phyloP scores from a whole-genome alignment of 2,329 filamentous ascomycete species.

The Lachnellula occidentalis region DNA sequence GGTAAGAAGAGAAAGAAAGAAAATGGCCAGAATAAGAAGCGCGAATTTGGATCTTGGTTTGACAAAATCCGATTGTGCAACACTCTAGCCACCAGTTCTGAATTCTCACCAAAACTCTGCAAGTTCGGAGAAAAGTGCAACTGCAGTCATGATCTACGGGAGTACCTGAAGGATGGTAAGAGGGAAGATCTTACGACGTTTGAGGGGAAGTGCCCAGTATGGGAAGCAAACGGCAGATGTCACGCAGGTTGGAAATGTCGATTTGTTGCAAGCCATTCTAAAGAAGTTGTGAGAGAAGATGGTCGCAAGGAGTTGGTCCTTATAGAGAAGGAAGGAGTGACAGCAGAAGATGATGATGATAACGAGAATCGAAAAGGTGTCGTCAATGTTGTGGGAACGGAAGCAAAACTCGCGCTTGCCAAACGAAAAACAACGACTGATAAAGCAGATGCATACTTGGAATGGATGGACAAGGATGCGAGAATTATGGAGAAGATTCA shows the following conservation, averaged over 20 bases:
- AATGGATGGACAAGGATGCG: slow-evolving; percentile 69
- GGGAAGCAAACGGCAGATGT: slow-evolving; percentile 69
- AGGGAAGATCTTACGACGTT: slow-evolving; percentile 74
- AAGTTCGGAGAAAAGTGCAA: slow-evolving; percentile 76
- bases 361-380: slow-evolving; percentile 54
- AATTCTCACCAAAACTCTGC: slow-evolving; percentile 78
- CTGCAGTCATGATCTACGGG: slow-evolving; percentile 75
- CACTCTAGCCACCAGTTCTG: slow-evolving; percentile 62
- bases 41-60: slow-evolving; percentile 72
- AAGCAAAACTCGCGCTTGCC: slow-evolving; percentile 68
- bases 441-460: slow-evolving; percentile 68
- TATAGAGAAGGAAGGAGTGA: slow-evolving; percentile 39
- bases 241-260: slow-evolving; percentile 90
- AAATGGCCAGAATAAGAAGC: slow-evolving; percentile 75
- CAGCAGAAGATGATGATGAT: slow-evolving; percentile 25
- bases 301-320: slow-evolving; percentile 78
- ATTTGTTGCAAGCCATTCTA: slow-evolving; percentile 81
- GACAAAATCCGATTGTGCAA: slow-evolving; percentile 76
- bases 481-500: slow-evolving; percentile 44
- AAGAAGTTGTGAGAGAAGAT: slow-evolving; percentile 71
- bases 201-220: slow-evolving; percentile 75
- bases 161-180: slow-evolving; percentile 78
- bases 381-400: slow-evolving; percentile 66
- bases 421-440: slow-evolving; percentile 66
- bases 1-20: slow-evolving; percentile 54